These are phyloP conservation scores for bread wheat (Triticum aestivum) DNA, from an alignment of 176 grass and related monocot species.

Conservation along the genomic window IWGSC_CS_RefSeq_v2.1 NC_057806.1:589270921-589271420, in stretches of 20 bases:
- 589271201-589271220: not conserved
- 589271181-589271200: not conserved
- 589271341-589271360: slow-evolving; percentile 12
- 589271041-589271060: slow-evolving; percentile 83
- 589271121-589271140: not conserved
- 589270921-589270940: slow-evolving; percentile 43
- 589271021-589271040: slow-evolving; percentile 92
- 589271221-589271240: not conserved
- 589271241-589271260: too few species aligned
- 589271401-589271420: not conserved
- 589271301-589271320: not conserved
- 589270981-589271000: slow-evolving; percentile 82
- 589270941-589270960: slow-evolving; percentile 78
- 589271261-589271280: not conserved
- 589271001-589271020: slow-evolving; percentile 97
- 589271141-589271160: not conserved
- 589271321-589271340: slow-evolving; percentile 10
- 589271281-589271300: not conserved
- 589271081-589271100: slow-evolving; percentile 99
- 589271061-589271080: slow-evolving; percentile 91
- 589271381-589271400: not conserved
- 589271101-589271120: slow-evolving; percentile 95
- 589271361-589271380: slow-evolving; percentile 14
- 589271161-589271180: not conserved
- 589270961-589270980: slow-evolving; percentile 97